A percentile compares a stretch with the other conserved stretches of the same genome.
These are phyloP conservation scores for Fusarium pseudocircinatum DNA, from an alignment of 2,329 filamentous ascomycete species.

Conservation along the genomic window DNA sequence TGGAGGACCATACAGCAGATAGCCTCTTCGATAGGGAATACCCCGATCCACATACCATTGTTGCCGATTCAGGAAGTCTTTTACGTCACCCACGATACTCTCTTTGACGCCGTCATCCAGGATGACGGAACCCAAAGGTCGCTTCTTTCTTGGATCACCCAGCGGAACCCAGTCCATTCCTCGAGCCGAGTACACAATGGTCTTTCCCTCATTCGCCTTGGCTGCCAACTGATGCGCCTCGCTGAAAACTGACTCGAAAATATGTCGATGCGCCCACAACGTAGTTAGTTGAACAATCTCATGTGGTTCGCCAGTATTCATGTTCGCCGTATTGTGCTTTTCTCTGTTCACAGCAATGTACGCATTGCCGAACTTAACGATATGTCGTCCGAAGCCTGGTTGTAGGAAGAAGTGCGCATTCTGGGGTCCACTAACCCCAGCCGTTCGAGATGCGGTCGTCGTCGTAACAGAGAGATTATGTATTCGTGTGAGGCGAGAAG, in stretches of 20 bases:
- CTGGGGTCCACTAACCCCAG: constrained; percentile 70
- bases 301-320: constrained; percentile 87
- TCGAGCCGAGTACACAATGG: constrained; percentile 86
- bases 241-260: constrained; percentile 89
- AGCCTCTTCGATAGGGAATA: constrained; percentile 90
- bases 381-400: constrained; percentile 88
- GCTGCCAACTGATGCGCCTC: constrained; percentile 86
- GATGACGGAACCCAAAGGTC: constrained; percentile 88
- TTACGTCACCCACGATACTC: constrained; percentile 79
- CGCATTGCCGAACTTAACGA: constrained; percentile 85
- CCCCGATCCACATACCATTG: constrained; percentile 95
- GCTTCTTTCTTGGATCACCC: constrained; percentile 84
- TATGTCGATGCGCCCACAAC: constrained; percentile 85
- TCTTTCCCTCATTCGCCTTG: constrained; percentile 89
- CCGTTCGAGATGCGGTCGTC: constrained; percentile 67
- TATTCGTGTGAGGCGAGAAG: constrained; percentile 66
- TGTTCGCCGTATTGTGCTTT: constrained; percentile 84
- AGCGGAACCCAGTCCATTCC: constrained; percentile 87
- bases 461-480: constrained; percentile 69
- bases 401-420: constrained; percentile 87
- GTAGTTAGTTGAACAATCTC: constrained; percentile 94
- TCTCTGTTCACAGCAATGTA: constrained; percentile 89
- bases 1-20: constrained; percentile 87
- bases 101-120: constrained; percentile 87
- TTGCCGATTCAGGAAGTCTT: constrained; percentile 80